Evolutionary conservation across 345 rosid species (phyloP), one percentile per base, ranked within the genome.

Genomic region (Euphorbia tirucalli): DNA sequence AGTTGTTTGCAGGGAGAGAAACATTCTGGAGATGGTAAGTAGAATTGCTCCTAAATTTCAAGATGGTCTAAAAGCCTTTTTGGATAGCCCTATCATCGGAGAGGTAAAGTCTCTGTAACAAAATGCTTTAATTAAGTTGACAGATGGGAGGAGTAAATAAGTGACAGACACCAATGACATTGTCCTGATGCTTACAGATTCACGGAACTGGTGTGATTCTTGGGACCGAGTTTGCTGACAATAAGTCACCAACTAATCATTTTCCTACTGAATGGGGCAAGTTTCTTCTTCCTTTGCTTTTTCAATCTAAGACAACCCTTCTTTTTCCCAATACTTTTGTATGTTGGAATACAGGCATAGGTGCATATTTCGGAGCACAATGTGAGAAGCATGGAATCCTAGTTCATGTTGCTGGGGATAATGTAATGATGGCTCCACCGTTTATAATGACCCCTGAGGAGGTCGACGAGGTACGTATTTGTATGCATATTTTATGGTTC

Each of bases 181-280:
- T 73, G 25, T 54, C 6, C 56, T 50, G 63, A 41, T 74, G 81
- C 59, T 72, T 52, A 74, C 89, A 90, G 99, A 90, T 93, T 52
- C 82, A 97, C 46, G 99, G 98, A 71, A 88, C 92, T 1, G 98
- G 98, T 71, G 84, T 95, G 85, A 87, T 95, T 78, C 94, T 87
- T 24, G 96, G 88, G 21, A 95, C 96, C n/a, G 98, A 93, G 82
- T 95, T 93, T 75, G 11, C 77, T 0, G 89, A 89, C 88, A 90
- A 90, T 31, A 95, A 95, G 81, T 95, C 99, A 0, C 99, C 97
- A 0, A 86, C 86, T 66, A 88, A 88, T 68, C 96, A 86, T 6
- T 95, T 95, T 79, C 98, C 98, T 78, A 70, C 93, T 72, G 99
- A 90, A 85, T 95, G 99, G 99, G 99, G 99, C 65, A 88, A 83